Base-by-base conservation (phyloP, 306 rosid species). In the Geum urbanum region DNA sequence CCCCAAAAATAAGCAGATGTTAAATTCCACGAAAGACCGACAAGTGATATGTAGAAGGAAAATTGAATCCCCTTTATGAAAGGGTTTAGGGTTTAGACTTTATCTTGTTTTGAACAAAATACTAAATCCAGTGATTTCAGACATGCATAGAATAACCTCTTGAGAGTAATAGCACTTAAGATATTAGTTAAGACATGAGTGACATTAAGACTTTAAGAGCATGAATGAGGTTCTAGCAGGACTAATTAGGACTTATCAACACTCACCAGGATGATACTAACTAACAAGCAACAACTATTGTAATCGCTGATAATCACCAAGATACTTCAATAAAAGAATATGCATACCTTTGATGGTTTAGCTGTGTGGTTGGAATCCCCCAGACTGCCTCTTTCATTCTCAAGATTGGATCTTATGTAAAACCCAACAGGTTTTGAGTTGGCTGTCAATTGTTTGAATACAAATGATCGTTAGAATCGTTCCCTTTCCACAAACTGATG, bases 341-440 rank as follows among this genome's bases (percentile, higher is more conserved):
- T 52, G 32, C 35, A 59, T 66, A 78, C 88, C 80, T 81, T 81
- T 2, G 46, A n/a, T 14, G 74, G 80, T 19, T 76, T 51, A 72
- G 82, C 67, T 13, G 84, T 66, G 44, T 77, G 35, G 40, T 57
- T 62, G 1, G 81, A 47, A 51, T 76, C 82, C 63, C 64, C 79
- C 0, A 66, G 49, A 78, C 63, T 73, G 46, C 61, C 20, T 43
- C 78, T 72, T 71, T 74, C 82, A 48, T 68, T 77, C 19, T 84
- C 79, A 37, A 71, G 71, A 77, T 80, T 84, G 16, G 82, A 71
- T 55, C 78, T 76, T 65, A 64, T 82, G 19, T 60, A 49, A 57
- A 76, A 44, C 35, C 71, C 71, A 24, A 64, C 75, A 12, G 82
- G 52, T 74, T 79, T 84, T 35, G 76, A 76, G 12, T 74, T 79